Evolutionary conservation across 2,329 filamentous ascomycete species (phyloP).

Genomic region (Beauveria medogensis): DNA sequence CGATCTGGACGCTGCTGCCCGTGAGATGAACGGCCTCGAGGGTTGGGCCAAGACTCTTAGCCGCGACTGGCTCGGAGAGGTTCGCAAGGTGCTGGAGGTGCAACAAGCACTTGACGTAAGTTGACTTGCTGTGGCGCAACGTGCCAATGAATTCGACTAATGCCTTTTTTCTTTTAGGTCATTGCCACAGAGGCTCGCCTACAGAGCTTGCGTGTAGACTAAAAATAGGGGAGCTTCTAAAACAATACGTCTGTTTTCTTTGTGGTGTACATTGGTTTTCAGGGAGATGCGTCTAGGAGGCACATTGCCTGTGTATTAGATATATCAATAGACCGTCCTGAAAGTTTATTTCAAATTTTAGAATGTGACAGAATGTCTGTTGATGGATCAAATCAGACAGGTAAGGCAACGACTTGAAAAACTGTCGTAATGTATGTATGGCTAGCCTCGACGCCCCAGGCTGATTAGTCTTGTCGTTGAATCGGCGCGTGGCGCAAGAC

Average conservation of each 20-base stretch:
- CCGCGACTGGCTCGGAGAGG: slow-evolving; percentile 87
- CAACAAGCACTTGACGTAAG: slow-evolving; percentile 91
- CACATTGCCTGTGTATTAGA: slow-evolving; percentile 25
- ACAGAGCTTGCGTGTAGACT: slow-evolving; percentile 80
- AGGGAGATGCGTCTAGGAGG: slow-evolving; percentile 19
- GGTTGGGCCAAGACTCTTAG: slow-evolving; percentile 96
- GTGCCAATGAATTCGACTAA: slow-evolving; percentile 17
- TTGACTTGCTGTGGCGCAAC: slow-evolving; percentile 18
- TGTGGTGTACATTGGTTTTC: slow-evolving; percentile 27
- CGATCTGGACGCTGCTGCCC: slow-evolving; percentile 79
- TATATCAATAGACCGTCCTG: slow-evolving; percentile 24
- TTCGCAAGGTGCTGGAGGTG: slow-evolving; percentile 86
- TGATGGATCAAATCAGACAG: no score
- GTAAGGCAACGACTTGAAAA: no score
- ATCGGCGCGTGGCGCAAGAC: neutral
- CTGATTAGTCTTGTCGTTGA: neutral
- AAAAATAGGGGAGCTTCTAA: slow-evolving; percentile 24
- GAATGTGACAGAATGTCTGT: neutral
- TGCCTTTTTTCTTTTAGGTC: slow-evolving; percentile 45
- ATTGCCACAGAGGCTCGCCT: slow-evolving; percentile 85
- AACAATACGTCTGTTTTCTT: slow-evolving; percentile 23
- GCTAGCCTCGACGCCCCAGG: no score
- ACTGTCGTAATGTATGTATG: no score
- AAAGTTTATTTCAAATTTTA: neutral
- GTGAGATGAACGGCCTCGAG: slow-evolving; percentile 87